Conservation (phyloP, 352 stramenopile genomes). For the Phytopythium oedochilum region DNA sequence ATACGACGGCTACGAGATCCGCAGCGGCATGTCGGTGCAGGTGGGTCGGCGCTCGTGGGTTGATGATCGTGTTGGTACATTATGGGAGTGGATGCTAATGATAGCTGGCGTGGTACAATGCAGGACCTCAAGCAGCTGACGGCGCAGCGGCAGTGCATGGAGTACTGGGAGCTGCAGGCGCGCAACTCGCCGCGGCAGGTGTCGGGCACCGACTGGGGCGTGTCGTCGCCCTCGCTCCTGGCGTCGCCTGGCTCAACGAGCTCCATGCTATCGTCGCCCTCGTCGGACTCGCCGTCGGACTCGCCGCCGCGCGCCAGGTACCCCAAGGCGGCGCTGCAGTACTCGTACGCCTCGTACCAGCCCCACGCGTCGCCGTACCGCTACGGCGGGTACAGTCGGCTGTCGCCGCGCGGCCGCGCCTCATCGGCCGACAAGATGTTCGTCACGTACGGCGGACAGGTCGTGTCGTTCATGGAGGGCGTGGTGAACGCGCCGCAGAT, state of each 20-base stretch:
- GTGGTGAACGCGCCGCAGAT: slow-evolving; percentile 70
- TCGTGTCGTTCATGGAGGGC: slow-evolving; percentile 81
- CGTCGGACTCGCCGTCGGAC: slow-evolving; percentile 9
- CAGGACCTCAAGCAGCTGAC: slow-evolving; percentile 81
- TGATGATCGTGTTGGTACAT: not conserved
- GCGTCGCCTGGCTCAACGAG: slow-evolving; percentile 9
- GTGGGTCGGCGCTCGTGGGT: slow-evolving; percentile 13
- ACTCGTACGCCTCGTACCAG: not conserved
- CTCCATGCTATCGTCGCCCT: slow-evolving; percentile 11
- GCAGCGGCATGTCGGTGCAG: slow-evolving; percentile 83
- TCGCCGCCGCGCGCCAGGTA: slow-evolving; percentile 8
- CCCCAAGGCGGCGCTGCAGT: not conserved
- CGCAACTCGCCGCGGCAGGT: slow-evolving; percentile 45
- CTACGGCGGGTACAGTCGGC: slow-evolving; percentile 8
- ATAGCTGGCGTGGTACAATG: not conserved
- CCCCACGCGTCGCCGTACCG: slow-evolving; percentile 6
- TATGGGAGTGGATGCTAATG: too few species aligned
- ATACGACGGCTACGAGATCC: slow-evolving; percentile 54
- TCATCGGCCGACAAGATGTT: slow-evolving; percentile 61
- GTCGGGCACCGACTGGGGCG: slow-evolving; percentile 12
- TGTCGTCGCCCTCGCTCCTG: slow-evolving; percentile 11
- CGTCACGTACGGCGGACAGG: slow-evolving; percentile 71
- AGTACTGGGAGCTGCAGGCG: slow-evolving; percentile 50
- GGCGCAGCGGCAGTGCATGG: slow-evolving; percentile 61
- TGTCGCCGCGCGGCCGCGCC: slow-evolving; percentile 13